phyloP scores from a whole-genome alignment of 768 basidiomycete species.

The Pleurotus salmoneostramineus region DNA sequence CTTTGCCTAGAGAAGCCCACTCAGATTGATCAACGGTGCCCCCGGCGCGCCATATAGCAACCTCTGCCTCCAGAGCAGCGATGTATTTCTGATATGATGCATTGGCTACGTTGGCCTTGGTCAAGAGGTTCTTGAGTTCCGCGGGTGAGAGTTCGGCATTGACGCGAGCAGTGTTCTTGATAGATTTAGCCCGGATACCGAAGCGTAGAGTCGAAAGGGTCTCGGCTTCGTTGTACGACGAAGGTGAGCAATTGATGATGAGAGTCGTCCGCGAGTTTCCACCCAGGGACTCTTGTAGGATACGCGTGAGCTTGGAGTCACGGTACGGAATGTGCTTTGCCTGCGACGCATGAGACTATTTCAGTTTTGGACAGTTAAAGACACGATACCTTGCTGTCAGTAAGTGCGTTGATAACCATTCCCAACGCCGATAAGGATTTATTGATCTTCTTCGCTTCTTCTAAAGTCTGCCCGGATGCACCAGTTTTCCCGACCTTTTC shows the following conservation, averaged over 20 bases:
- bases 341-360: slow-evolving; percentile 34
- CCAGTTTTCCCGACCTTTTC: slow-evolving; percentile 99
- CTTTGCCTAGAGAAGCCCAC: slow-evolving; percentile 74
- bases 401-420: slow-evolving; percentile 99
- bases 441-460: slow-evolving; percentile 99
- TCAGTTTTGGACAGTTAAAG: slow-evolving; percentile 4
- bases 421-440: slow-evolving; percentile 96
- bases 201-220: slow-evolving; percentile 97
- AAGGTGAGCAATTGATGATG: slow-evolving; percentile 99
- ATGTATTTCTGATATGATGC: slow-evolving; percentile 84
- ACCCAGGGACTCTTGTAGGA: slow-evolving; percentile 96
- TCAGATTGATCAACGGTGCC: slow-evolving; percentile 79
- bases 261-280: slow-evolving; percentile 94
- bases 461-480: slow-evolving; percentile 96
- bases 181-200: slow-evolving; percentile 99
- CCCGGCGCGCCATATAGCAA: slow-evolving; percentile 86
- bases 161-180: slow-evolving; percentile 99
- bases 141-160: slow-evolving; percentile 96
- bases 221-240: slow-evolving; percentile 95
- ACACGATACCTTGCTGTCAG: slow-evolving; percentile 80
- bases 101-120: slow-evolving; percentile 86
- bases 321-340: slow-evolving; percentile 97
- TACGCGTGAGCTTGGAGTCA: slow-evolving; percentile 98
- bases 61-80: slow-evolving; percentile 84
- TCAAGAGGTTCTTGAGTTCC: slow-evolving; percentile 89